Evolutionary conservation across 176 grass and related monocot genomes (phyloP).

Genomic region (Ampelocalamus luodianensis): DNA sequence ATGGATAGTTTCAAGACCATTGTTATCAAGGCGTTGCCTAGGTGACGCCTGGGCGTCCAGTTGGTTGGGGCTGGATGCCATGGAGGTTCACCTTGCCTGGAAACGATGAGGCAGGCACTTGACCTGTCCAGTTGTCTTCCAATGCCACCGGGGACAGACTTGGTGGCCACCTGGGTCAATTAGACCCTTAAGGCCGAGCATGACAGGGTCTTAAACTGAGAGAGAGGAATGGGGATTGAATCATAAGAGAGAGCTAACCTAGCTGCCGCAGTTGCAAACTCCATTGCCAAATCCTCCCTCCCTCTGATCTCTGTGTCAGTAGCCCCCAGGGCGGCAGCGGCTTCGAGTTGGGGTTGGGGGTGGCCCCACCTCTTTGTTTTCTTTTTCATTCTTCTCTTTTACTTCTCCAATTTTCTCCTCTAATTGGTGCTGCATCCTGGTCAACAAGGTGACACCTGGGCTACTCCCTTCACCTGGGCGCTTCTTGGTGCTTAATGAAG

Average conservation of each 20-base stretch:
- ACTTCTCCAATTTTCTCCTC: background rate
- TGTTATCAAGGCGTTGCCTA: background rate
- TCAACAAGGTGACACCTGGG: background rate
- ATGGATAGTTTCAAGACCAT: conserved; percentile 21
- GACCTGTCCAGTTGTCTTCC: background rate
- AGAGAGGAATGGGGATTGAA: background rate
- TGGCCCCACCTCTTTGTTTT: background rate
- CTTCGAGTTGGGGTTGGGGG: background rate
- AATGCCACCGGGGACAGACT: background rate
- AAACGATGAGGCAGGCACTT: conserved; percentile 16
- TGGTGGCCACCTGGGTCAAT: background rate
- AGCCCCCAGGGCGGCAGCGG: background rate
- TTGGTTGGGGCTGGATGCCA: background rate
- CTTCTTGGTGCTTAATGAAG: conserved; percentile 6
- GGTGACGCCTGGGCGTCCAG: background rate
- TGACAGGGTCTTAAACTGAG: background rate
- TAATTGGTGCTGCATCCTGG: background rate
- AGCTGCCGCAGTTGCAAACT: background rate
- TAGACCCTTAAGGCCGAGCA: background rate
- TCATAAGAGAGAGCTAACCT: conserved; percentile 18
- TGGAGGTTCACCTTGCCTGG: background rate
- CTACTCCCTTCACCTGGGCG: background rate
- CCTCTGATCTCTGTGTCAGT: background rate
- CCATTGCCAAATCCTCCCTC: background rate
- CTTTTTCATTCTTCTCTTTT: background rate